These are phyloP conservation scores for Candida sphagnicola DNA, from an alignment of 805 yeast species.

Conservation along the genomic window DNA sequence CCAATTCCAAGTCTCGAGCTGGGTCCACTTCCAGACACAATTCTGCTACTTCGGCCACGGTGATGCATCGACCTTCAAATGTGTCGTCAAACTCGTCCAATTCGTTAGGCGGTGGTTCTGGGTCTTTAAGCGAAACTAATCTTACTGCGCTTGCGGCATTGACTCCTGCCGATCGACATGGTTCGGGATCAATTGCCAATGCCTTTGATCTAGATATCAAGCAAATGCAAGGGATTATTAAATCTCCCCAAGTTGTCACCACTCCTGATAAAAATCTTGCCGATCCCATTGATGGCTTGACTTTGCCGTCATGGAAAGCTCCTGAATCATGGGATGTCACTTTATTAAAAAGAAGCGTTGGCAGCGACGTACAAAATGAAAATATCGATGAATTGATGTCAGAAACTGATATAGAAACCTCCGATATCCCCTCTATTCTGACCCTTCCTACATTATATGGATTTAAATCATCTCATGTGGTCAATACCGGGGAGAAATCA, in stretches of 20 bases:
- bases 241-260: conserved; percentile 6
- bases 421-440: neutral
- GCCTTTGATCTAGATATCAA: conserved; percentile 44
- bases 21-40: conserved; percentile 3
- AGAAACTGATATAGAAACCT: conserved; percentile 3
- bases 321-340: conserved; percentile 51
- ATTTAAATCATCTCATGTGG: conserved; percentile 11
- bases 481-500: conserved; percentile 14
- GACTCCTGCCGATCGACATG: neutral
- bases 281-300: neutral
- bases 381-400: conserved; percentile 6
- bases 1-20: neutral
- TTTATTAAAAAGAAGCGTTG: conserved; percentile 15
- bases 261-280: neutral
- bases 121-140: neutral
- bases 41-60: neutral
- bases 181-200: conserved; percentile 1
- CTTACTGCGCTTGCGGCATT: neutral
- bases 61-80: neutral
- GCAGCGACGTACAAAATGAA: conserved; percentile 3
- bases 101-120: conserved; percentile 1
- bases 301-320: conserved; percentile 31
- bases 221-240: conserved; percentile 51
- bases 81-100: conserved; percentile 1
- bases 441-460: conserved; percentile 34